Evolutionary conservation across 2,329 filamentous ascomycete species (phyloP), one percentile per base, ranked within the genome.

Genomic region (Spiromastix sp.): DNA sequence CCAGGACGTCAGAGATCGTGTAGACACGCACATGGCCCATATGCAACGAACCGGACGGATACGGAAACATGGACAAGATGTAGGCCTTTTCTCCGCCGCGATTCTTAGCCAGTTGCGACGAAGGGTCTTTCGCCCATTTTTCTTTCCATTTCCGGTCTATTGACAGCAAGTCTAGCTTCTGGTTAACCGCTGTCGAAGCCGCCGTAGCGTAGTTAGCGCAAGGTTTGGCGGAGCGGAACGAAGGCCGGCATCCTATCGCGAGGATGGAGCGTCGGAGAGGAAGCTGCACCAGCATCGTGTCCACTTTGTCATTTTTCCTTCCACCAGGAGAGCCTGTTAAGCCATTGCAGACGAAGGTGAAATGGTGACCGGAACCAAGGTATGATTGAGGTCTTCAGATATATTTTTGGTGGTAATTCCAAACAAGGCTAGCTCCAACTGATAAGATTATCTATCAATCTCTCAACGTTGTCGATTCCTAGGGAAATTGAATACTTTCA

Each of bases 1-100:
- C 77, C 34, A 93, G 63, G 7, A 87, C 81, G 63, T 94, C 86
- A 41, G 85, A 85, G 44, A 94, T 91, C 24, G 85, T 85, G 64
- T 93, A 94, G 32, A 93, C 85, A 30, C 86, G 78, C 25, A 93
- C 66, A 56, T 94, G 86, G 10, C 86, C 86, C 41, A 93, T 76
- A 56, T 94, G 86, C 18, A 94, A 70, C 19, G 77, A 79, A 19
- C 86, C 86, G 0, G 86, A 93, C 1, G 86, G 86, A 55, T 94
- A 94, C 0, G 86, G 86, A 53, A 93, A 93, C 86, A 94, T 94
- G 45, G 86, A 80, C 36, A 93, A 67, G 42, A 93, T 75, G 55
- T 89, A 93, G 18, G 61, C 63, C 40, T 65, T 69, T 12, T 53
- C 55, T 45, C 37, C 36, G 36, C 36, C 32, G 13, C 30, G 34